Conservation (phyloP, 495 filamentous ascomycete genomes). For the Hypoxylon fuscum region DNA sequence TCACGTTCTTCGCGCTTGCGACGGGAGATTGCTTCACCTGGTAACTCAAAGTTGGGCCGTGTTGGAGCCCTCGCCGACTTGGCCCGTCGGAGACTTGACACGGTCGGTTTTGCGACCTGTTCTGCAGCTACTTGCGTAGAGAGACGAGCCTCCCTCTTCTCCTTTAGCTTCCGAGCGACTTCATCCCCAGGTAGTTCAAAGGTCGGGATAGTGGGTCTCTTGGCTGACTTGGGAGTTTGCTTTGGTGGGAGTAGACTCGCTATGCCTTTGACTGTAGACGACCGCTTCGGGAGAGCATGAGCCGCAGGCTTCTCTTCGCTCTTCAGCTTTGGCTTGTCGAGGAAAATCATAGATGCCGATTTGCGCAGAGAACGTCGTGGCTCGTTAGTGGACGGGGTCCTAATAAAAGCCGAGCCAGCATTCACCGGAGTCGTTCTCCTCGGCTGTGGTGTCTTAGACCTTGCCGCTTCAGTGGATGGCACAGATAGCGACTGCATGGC, state of each 20-base stretch:
- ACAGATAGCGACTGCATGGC: slow-evolving; percentile 28
- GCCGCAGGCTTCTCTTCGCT: slow-evolving; percentile 41
- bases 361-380: slow-evolving; percentile 47
- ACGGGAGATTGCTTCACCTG: slow-evolving; percentile 76
- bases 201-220: slow-evolving; percentile 68
- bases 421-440: slow-evolving; percentile 29
- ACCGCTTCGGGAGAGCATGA: slow-evolving; percentile 35
- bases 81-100: slow-evolving; percentile 42
- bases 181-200: slow-evolving; percentile 79
- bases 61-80: slow-evolving; percentile 71
- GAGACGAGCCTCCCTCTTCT: slow-evolving; percentile 59
- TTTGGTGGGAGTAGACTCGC: slow-evolving; percentile 58
- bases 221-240: slow-evolving; percentile 62
- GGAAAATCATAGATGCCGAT: slow-evolving; percentile 46
- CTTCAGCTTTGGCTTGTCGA: slow-evolving; percentile 34
- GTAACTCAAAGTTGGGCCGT: slow-evolving; percentile 72
- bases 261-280: slow-evolving; percentile 44
- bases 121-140: slow-evolving; percentile 46
- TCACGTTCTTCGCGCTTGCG: slow-evolving; percentile 73
- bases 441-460: slow-evolving; percentile 41
- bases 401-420: slow-evolving; percentile 26
- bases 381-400: slow-evolving; percentile 37
- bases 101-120: slow-evolving; percentile 51
- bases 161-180: slow-evolving; percentile 68
- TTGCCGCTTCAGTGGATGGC: slow-evolving; percentile 5